A percentile compares a stretch with the other conserved stretches of the same genome.
Conservation (phyloP, 768 basidiomycete genomes). For the Boletus subparvulus region DNA sequence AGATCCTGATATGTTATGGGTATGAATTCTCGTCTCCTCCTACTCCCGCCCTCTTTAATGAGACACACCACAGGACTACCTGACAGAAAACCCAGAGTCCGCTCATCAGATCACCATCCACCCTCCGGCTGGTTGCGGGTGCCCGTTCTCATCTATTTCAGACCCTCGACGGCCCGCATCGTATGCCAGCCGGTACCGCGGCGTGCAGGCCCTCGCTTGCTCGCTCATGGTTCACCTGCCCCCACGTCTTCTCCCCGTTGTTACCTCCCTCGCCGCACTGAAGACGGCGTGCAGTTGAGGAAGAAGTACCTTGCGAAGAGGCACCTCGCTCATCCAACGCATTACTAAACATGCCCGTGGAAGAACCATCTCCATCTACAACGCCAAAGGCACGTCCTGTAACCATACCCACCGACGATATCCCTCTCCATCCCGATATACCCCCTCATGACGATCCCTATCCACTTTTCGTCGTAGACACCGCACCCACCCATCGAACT, state of each 20-base stretch:
- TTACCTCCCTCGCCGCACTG: too few relatives aligned
- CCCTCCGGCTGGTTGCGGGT: background rate
- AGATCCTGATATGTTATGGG: slow-evolving; percentile 85
- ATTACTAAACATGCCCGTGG: background rate
- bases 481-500: slow-evolving; percentile 52
- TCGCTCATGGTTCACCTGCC: too few relatives aligned
- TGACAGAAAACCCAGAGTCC: slow-evolving; percentile 84
- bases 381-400: background rate
- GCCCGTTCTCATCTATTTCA: slow-evolving; percentile 27
- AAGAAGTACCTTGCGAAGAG: background rate
- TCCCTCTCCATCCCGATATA: background rate
- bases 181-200: too few relatives aligned
- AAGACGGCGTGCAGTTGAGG: background rate
- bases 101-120: slow-evolving; percentile 85
- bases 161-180: slow-evolving; percentile 61
- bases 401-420: background rate
- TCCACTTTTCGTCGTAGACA: slow-evolving; percentile 42
- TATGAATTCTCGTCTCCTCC: slow-evolving; percentile 23
- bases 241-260: too few relatives aligned
- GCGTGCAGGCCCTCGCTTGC: too few relatives aligned
- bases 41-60: background rate
- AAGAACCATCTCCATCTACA: background rate
- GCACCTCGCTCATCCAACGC: background rate
- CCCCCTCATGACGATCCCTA: background rate
- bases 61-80: slow-evolving; percentile 64